These are phyloP conservation scores for Trichophyton simii DNA, from an alignment of 2,329 filamentous ascomycete genomes.

Conservation along the genomic window DNA sequence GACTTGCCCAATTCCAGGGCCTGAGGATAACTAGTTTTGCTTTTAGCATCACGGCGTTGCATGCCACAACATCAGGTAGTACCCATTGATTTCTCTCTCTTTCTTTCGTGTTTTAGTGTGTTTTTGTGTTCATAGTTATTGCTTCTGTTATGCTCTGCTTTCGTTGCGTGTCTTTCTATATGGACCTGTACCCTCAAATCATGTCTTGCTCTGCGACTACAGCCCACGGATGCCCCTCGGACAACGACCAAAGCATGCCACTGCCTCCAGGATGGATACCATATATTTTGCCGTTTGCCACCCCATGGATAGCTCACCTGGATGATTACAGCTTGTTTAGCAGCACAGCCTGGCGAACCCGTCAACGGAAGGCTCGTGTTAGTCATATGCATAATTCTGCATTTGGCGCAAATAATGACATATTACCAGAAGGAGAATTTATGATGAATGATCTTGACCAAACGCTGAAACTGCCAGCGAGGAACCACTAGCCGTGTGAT, in stretches of 20 bases:
- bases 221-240: neutral
- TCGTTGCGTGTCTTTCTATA: slow-evolving; percentile 5
- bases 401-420: slow-evolving; percentile 13
- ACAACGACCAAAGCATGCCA: neutral
- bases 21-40: slow-evolving; percentile 15
- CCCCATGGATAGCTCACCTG: slow-evolving; percentile 16
- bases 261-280: neutral
- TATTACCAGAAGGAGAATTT: slow-evolving; percentile 12
- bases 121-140: slow-evolving; percentile 12
- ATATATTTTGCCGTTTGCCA: neutral
- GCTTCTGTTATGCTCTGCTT: slow-evolving; percentile 11
- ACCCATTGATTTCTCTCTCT: slow-evolving; percentile 25
- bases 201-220: slow-evolving; percentile 6
- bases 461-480: slow-evolving; percentile 17
- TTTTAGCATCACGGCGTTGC: slow-evolving; percentile 18
- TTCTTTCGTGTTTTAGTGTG: slow-evolving; percentile 9
- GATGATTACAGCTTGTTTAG: slow-evolving; percentile 12
- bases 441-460: slow-evolving; percentile 8
- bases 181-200: slow-evolving; percentile 15
- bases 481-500: neutral
- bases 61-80: slow-evolving; percentile 30
- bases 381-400: slow-evolving; percentile 30
- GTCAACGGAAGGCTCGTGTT: slow-evolving; percentile 18
- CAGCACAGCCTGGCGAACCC: slow-evolving; percentile 18
- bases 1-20: neutral